Evolutionary conservation across 2,329 filamentous ascomycete species (phyloP), one percentile per base, ranked within the genome.

Genomic region (Colletotrichum cordylinicola): DNA sequence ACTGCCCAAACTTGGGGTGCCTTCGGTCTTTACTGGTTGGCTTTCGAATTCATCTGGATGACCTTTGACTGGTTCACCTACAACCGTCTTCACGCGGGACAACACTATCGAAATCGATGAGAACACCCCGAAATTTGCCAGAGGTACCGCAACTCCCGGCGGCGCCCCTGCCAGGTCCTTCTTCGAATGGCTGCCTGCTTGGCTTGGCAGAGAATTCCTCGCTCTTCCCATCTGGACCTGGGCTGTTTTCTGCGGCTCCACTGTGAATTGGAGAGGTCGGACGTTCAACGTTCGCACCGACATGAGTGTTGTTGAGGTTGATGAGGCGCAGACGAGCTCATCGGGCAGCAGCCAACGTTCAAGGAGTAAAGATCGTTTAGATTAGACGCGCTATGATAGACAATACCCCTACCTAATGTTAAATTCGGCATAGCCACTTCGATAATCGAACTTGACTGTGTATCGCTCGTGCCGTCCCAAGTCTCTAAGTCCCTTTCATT

Each of bases 151-250:
- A 4, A 82, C 83, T 35, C 73, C 70, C 67, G 81, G 86, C 79
- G 80, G 87, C 48, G 80, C 86, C 70, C 82, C 87, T 81, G 76
- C 86, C 84, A 88, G 94, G 48, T 85, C 88, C 0, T 94, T 97
- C 72, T 78, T 83, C 0, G 89, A 94, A 78, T 99, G 96, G 94
- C 81, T 97, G 6, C 82, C 90, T 8, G 94, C 96, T 0, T 99
- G 98, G 97, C 79, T 98, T 0, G 95, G 94, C 0, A 89, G 97
- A 37, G 97, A 99, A 85, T 78, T 91, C 0, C 87, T 98, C 10
- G 96, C 97, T 0, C 87, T 98, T 61, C 96, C 96, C 0, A 94
- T 99, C 75, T 99, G 97, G 97, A 87, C 92, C 0, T 96, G 94
- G 91, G 97, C 97, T 1, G 94, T 98, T 24, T 91, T 95, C 79